phyloP scores from a whole-genome alignment of 257 asterid species.

The Solanum pennellii region DNA sequence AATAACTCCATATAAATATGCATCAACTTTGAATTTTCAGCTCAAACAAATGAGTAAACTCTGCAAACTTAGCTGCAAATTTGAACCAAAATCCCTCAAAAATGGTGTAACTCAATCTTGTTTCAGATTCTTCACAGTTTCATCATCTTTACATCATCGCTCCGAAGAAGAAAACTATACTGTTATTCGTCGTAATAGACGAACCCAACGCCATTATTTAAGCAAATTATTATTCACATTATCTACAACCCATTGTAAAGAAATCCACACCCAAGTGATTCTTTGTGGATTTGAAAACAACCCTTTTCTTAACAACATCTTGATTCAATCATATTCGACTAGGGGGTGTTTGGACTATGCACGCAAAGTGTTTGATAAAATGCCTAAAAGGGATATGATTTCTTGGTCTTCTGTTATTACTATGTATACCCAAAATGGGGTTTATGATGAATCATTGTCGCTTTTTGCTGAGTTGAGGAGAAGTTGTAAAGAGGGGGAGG shows the following conservation, averaged over 20 bases:
- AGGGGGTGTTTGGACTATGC: conserved; percentile 10
- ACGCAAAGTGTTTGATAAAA: conserved; percentile 19
- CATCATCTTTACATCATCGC: not conserved
- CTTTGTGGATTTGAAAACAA: conserved; percentile 21
- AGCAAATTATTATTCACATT: conserved; percentile 23
- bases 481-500: conserved; percentile 10
- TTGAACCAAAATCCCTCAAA: not conserved
- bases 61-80: not conserved
- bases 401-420: conserved; percentile 45
- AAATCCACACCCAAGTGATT: conserved; percentile 26
- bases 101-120: not conserved
- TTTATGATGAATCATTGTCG: conserved; percentile 13
- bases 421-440: conserved; percentile 13
- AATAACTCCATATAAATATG: not conserved
- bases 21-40: not conserved
- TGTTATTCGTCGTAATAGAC: not conserved
- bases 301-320: conserved; percentile 25
- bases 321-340: conserved; percentile 11
- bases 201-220: conserved; percentile 26
- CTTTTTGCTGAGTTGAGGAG: conserved; percentile 19
- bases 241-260: conserved; percentile 3
- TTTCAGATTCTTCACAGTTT: not conserved
- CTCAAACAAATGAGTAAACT: not conserved
- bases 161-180: not conserved
- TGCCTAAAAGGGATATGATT: conserved; percentile 31